Evolutionary conservation across 2,329 filamentous ascomycete species (phyloP).

Genomic region (Alternaria sp.): DNA sequence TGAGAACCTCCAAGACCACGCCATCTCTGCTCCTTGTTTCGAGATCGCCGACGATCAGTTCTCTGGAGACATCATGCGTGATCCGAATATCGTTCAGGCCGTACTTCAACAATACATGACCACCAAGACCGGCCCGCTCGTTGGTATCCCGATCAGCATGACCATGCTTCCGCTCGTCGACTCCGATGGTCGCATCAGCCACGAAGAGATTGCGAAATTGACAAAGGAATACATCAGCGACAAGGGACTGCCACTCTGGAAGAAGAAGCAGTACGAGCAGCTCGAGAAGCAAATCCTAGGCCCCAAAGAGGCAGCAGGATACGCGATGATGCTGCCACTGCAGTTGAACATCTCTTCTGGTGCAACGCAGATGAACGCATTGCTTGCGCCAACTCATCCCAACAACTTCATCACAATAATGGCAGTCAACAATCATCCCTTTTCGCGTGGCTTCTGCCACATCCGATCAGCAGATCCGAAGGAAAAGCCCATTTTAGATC

Average conservation of each 20-base stretch:
- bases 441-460: not conserved
- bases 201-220: not conserved
- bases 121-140: not conserved
- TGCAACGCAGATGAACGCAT: not conserved
- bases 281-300: not conserved
- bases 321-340: not conserved
- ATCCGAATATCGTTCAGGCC: not conserved
- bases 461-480: not conserved
- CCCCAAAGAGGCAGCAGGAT: not conserved
- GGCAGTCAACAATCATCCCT: not conserved
- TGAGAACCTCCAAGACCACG: not conserved
- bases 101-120: not conserved
- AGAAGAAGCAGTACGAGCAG: not conserved
- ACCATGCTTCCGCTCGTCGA: not conserved
- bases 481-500: not conserved
- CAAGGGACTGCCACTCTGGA: not conserved
- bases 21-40: not conserved
- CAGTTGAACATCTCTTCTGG: not conserved
- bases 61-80: not conserved
- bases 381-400: not conserved
- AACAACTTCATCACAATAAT: not conserved
- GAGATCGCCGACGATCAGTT: not conserved
- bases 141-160: not conserved
- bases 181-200: not conserved
- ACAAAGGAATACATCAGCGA: not conserved